Base-by-base conservation (phyloP, 140 eudicot genomes). In the Cichorium intybus region DNA sequence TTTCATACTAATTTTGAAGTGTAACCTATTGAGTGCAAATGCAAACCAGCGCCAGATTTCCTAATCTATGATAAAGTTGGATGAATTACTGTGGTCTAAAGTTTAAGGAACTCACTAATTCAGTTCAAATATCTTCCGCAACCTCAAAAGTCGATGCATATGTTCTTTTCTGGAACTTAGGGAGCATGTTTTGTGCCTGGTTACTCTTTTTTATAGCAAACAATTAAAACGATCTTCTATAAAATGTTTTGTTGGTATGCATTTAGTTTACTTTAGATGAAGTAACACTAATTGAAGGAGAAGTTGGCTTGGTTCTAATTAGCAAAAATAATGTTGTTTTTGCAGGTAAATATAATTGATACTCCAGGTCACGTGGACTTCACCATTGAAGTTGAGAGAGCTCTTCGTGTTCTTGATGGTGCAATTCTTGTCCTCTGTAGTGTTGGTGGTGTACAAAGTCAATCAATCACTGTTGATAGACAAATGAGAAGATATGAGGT, bases 391-490 rank as follows among this genome's bases (percentile, higher is more conserved):
- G 99, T 93, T 29, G 99, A 93, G 78, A 86, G 99, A 69, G 99
- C 99, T n/a, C 76, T 93, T 74, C 96, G 99, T 62, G 99, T 93
- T 27, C 97, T 93, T 70, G 99, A 93, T 88, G 99, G 99, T 53
- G 99, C 99, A 62, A 77, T 93, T 50, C 99, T 93, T 66, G 99
- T 93, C 45, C 88, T 93, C 10, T 93, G 99, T 70, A 93, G 99
- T 74, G 99, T 93, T 70, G 97, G 99, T 73, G 99, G 99, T 70
- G 99, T 93, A 31, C 99, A 93, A 81, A 93, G 99, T 80, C 99
- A 93, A 76, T 88, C 99, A 5, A 93, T 93, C 23, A 93, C 99
- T 49, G 99, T 93, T 72, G 99, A 93, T 79, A 84, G 99, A 60
- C 99, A 93, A 85, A 93, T 93, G 99, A 81, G 85, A 86, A 81